These are phyloP conservation scores for Tephrocybe sp. DNA, from an alignment of 768 basidiomycete genomes.

Conservation along the genomic window DNA sequence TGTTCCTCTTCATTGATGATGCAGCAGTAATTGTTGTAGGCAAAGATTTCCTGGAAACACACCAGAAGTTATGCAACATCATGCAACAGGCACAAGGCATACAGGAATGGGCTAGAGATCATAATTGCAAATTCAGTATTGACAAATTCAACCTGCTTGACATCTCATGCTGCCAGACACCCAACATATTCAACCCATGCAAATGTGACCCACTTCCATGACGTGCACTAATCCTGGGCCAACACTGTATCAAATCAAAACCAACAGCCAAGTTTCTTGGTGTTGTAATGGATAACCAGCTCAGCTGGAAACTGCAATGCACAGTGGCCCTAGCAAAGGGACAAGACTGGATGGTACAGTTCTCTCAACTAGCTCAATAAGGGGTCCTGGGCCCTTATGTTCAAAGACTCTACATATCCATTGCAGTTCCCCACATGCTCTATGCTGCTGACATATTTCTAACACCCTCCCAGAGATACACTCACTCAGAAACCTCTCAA, in stretches of 20 bases:
- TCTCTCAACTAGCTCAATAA: conserved; percentile 19
- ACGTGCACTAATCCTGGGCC: conserved; percentile 10
- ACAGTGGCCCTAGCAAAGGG: conserved; percentile 21
- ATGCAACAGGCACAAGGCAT: conserved; percentile 18
- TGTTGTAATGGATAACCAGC: conserved; percentile 26
- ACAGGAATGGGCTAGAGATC: conserved; percentile 24
- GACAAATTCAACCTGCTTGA: conserved; percentile 21
- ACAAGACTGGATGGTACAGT: conserved; percentile 16
- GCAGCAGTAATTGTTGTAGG: conserved; percentile 13
- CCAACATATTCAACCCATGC: not conserved
- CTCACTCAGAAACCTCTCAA: not conserved
- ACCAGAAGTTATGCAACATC: conserved; percentile 15
- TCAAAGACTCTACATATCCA: conserved; percentile 26
- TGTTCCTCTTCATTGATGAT: conserved; percentile 21
- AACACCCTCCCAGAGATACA: conserved; percentile 2
- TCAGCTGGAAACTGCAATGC: conserved; percentile 23
- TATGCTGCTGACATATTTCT: too few species aligned
- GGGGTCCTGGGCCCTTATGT: conserved; percentile 19
- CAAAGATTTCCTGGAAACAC: conserved; percentile 12
- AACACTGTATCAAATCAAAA: conserved; percentile 17
- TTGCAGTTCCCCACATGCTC: conserved; percentile 31
- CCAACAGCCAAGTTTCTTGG: too few species aligned
- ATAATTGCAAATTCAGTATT: conserved; percentile 22
- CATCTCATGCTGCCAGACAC: not conserved
- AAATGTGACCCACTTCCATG: not conserved